Conservation (phyloP, 169 alveolate genomes). For the Plasmodium vivax region DNA sequence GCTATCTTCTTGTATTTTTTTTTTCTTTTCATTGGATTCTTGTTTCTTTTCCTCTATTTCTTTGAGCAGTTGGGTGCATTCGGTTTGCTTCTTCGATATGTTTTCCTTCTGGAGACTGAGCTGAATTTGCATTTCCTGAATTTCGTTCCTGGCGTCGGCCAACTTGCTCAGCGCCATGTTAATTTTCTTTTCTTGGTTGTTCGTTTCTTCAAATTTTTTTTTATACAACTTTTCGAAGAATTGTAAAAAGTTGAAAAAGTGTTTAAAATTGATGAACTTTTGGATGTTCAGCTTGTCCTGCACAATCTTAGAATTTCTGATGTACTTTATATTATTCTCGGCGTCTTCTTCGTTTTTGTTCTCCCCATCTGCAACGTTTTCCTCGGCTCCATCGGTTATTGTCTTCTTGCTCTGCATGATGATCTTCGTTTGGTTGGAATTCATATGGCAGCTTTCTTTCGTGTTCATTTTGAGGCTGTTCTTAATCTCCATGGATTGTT, state of each 20-base stretch:
- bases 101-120: conserved; percentile 89
- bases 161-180: conserved; percentile 90
- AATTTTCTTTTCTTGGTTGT: conserved; percentile 85
- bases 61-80: conserved; percentile 90
- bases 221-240: conserved; percentile 49
- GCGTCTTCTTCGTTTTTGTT: conserved; percentile 15
- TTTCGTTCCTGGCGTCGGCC: conserved; percentile 89
- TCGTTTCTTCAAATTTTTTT: conserved; percentile 65
- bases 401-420: conserved; percentile 18
- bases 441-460: conserved; percentile 38
- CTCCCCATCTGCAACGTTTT: neutral
- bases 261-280: conserved; percentile 68
- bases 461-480: conserved; percentile 58
- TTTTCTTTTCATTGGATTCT: conserved; percentile 71
- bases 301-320: conserved; percentile 59
- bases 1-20: conserved; percentile 92
- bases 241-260: conserved; percentile 53
- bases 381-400: conserved; percentile 13
- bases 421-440: conserved; percentile 4
- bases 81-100: conserved; percentile 88
- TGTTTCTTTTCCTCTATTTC: conserved; percentile 88
- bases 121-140: conserved; percentile 89
- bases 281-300: conserved; percentile 50
- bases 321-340: conserved; percentile 50
- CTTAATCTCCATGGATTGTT: conserved; percentile 31